A percentile compares a stretch with the other conserved stretches of the same genome.
These are phyloP conservation scores for Juncus inflexus DNA, from an alignment of 176 grass and related monocot species.

Conservation along the genomic window DNA sequence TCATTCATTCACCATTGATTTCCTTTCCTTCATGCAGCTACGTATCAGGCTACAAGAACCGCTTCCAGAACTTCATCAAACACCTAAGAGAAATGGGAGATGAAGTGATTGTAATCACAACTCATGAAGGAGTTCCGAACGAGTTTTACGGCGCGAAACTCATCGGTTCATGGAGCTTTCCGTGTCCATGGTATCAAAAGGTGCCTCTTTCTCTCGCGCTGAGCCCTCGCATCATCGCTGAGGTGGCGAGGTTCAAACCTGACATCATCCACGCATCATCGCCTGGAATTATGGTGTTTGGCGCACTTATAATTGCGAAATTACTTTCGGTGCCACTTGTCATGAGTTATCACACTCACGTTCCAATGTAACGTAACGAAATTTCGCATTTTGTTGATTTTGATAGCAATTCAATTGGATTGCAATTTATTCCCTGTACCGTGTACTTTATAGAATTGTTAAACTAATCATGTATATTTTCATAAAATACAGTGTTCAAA, in stretches of 20 bases:
- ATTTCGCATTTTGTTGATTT: neutral
- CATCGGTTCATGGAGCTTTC: slow-evolving; percentile 98
- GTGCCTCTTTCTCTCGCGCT: slow-evolving; percentile 87
- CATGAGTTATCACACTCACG: slow-evolving; percentile 95
- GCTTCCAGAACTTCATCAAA: slow-evolving; percentile 99
- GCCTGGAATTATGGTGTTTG: slow-evolving; percentile 99
- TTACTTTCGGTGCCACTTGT: slow-evolving; percentile 71
- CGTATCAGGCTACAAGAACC: slow-evolving; percentile 95
- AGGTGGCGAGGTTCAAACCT: slow-evolving; percentile 92
- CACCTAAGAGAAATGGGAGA: slow-evolving; percentile 86
- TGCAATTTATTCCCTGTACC: too few relatives aligned
- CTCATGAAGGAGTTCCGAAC: slow-evolving; percentile 74
- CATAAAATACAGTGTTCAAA: too few relatives aligned
- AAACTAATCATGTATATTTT: too few relatives aligned
- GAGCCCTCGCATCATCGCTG: slow-evolving; percentile 86
- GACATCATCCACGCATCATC: slow-evolving; percentile 96
- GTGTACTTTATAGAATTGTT: neutral
- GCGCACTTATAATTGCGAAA: slow-evolving; percentile 81
- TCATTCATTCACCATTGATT: neutral
- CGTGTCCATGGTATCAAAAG: slow-evolving; percentile 88
- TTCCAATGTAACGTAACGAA: slow-evolving; percentile 57
- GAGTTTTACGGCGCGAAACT: slow-evolving; percentile 91
- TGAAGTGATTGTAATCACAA: slow-evolving; percentile 95
- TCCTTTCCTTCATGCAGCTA: slow-evolving; percentile 35
- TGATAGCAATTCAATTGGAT: neutral